Conservation (phyloP, 2,329 filamentous ascomycete species). For the Claviceps purpurea region DNA sequence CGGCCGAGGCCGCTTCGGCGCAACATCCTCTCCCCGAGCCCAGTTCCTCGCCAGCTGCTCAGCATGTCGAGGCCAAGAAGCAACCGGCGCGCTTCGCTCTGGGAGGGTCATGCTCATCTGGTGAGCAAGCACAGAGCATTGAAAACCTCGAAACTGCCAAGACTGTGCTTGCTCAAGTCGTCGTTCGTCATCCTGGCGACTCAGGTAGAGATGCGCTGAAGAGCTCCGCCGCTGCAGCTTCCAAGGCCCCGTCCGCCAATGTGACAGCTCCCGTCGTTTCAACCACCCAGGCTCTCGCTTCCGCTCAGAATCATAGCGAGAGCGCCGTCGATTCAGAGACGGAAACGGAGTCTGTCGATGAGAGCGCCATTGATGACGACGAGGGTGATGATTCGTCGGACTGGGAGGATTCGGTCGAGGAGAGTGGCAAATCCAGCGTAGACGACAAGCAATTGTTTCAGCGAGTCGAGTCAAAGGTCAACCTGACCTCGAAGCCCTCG, state of each 20-base stretch:
- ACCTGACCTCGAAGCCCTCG: constrained; percentile 74
- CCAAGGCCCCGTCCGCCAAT: too few species aligned
- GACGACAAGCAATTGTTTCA: constrained; percentile 70
- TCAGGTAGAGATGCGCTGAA: constrained; percentile 67
- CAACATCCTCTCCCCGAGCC: constrained; percentile 48
- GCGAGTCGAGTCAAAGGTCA: constrained; percentile 76
- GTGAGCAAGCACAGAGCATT: constrained; percentile 35
- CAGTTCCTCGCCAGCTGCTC: constrained; percentile 41
- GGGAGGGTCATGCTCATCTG: constrained; percentile 70
- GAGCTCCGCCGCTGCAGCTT: constrained; percentile 25
- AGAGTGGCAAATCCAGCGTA: constrained; percentile 71
- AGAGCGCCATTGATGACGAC: constrained; percentile 70
- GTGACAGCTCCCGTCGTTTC: constrained; percentile 16
- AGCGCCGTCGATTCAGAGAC: constrained; percentile 22
- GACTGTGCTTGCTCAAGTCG: constrained; percentile 16
- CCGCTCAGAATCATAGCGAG: constrained; percentile 44
- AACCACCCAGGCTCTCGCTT: constrained; percentile 57
- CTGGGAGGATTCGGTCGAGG: constrained; percentile 57
- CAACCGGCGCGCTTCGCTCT: constrained; percentile 52
- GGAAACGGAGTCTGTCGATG: constrained; percentile 54
- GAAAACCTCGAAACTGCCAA: constrained; percentile 23
- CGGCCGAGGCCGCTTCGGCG: constrained; percentile 31
- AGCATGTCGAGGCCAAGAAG: constrained; percentile 56
- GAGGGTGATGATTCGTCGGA: constrained; percentile 52
- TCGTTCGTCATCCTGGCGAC: constrained; percentile 38